Conservation (phyloP, 2,329 filamentous ascomycete genomes). For the Penicillium glabrum region DNA sequence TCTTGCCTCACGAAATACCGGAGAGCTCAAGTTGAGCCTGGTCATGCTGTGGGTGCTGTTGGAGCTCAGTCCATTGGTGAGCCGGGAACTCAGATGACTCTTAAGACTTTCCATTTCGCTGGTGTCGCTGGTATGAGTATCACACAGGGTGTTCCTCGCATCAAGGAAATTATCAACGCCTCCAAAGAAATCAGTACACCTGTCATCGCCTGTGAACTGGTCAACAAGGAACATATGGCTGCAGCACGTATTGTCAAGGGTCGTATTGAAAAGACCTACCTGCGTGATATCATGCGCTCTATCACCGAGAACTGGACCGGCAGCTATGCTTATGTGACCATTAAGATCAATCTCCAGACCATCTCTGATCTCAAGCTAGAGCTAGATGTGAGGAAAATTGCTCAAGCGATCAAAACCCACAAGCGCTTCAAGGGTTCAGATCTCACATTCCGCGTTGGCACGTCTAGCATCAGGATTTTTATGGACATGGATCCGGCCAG, state of each 20-base stretch:
- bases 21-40: conserved; percentile 86
- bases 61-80: conserved; percentile 98
- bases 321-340: conserved; percentile 71
- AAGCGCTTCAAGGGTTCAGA: conserved; percentile 72
- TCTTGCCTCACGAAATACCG: conserved; percentile 88
- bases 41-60: conserved; percentile 92
- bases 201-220: conserved; percentile 82
- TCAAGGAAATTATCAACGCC: conserved; percentile 99
- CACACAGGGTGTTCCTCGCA: conserved; percentile 97
- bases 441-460: conserved; percentile 55
- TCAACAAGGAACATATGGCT: conserved; percentile 71
- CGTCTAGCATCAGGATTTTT: conserved; percentile 67
- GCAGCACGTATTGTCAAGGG: conserved; percentile 90
- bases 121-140: conserved; percentile 99
- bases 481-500: conserved; percentile 52
- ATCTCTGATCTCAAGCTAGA: conserved; percentile 81
- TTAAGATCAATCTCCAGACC: conserved; percentile 77
- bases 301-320: conserved; percentile 89
- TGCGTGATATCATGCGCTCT: conserved; percentile 76
- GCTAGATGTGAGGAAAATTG: conserved; percentile 71
- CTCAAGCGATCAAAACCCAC: conserved; percentile 71
- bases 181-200: conserved; percentile 92
- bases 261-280: conserved; percentile 90
- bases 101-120: conserved; percentile 99
- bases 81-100: conserved; percentile 96